Evolutionary conservation across 257 asterid genomes (phyloP).

Genomic region (Agastache rugosa): DNA sequence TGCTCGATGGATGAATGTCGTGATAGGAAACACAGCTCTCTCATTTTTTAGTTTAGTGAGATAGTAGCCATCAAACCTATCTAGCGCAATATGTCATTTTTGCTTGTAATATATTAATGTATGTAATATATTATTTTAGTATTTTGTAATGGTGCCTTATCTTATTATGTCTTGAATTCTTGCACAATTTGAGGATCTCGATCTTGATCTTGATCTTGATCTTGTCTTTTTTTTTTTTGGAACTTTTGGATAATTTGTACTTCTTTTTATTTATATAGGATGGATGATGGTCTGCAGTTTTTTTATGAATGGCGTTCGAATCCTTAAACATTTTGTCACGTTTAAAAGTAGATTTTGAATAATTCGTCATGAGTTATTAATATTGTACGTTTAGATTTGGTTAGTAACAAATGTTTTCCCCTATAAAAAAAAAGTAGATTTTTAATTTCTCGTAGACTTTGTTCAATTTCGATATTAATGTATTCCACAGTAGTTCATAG

Average conservation of each 20-base stretch:
- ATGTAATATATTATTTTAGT: background rate
- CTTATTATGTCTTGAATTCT: background rate
- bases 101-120: background rate
- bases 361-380: too few relatives aligned
- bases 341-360: too few relatives aligned
- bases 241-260: too few relatives aligned
- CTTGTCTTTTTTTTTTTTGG: background rate
- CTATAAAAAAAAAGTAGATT: too few relatives aligned
- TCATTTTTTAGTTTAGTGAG: constrained; percentile 46
- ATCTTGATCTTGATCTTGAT: too few relatives aligned
- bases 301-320: too few relatives aligned
- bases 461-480: too few relatives aligned
- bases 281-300: background rate
- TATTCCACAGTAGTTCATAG: background rate
- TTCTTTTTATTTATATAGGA: background rate
- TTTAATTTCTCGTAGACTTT: background rate
- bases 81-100: background rate
- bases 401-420: too few relatives aligned
- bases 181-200: background rate
- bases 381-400: too few relatives aligned
- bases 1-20: constrained; percentile 6
- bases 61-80: constrained; percentile 6
- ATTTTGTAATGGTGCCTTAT: constrained; percentile 13
- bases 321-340: too few relatives aligned
- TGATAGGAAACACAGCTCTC: constrained; percentile 29